phyloP scores from a whole-genome alignment of 2,329 filamentous ascomycete genomes.

The Lasiodiplodia gonubiensis region DNA sequence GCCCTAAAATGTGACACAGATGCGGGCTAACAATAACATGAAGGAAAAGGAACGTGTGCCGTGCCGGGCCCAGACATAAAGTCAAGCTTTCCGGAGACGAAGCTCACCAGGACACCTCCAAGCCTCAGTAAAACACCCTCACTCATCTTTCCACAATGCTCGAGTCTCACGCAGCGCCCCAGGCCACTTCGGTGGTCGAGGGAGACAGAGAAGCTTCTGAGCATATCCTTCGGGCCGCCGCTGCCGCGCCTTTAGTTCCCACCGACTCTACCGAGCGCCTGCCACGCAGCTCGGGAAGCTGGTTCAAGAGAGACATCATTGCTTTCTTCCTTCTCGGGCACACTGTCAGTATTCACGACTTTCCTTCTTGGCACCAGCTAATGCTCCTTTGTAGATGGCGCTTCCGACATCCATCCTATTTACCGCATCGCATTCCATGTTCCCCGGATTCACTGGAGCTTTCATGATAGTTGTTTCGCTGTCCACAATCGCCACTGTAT shows the following conservation, averaged over 20 bases:
- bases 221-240: background rate
- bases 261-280: background rate
- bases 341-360: background rate
- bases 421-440: slow-evolving; percentile 16
- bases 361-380: background rate
- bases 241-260: background rate
- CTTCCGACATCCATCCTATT: slow-evolving; percentile 7
- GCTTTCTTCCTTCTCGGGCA: slow-evolving; percentile 15
- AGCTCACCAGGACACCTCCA: background rate
- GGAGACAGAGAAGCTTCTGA: slow-evolving; percentile 14
- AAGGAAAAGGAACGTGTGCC: background rate
- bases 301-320: slow-evolving; percentile 10
- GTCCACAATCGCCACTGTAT: background rate
- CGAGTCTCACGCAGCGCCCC: background rate
- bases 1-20: slow-evolving; percentile 7
- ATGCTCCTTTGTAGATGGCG: background rate
- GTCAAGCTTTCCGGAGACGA: no score
- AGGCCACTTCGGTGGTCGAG: background rate
- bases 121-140: no score
- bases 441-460: background rate
- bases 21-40: slow-evolving; percentile 5
- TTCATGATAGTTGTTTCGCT: slow-evolving; percentile 2
- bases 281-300: background rate
- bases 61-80: background rate
- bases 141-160: background rate